Conservation (phyloP, 1,284 basidiomycete species). For the Microbotryomycetes sp. region DNA sequence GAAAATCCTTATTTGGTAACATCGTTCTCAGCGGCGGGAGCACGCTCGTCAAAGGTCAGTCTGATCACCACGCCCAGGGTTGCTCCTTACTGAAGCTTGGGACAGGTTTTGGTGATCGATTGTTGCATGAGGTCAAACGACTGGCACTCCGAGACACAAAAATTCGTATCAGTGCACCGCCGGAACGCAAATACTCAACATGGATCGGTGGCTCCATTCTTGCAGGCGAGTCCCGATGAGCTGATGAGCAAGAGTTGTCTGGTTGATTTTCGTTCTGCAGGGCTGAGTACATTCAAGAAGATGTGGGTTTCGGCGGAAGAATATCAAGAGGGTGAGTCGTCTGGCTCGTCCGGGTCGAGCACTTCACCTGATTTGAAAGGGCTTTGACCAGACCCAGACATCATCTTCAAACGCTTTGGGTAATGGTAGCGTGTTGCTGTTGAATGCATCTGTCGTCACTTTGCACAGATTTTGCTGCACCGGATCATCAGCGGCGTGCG, state of each 20-base stretch:
- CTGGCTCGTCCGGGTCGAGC: neutral
- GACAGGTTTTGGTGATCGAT: constrained; percentile 89
- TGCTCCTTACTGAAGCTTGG: no score
- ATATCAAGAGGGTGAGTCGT: constrained; percentile 70
- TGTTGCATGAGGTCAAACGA: constrained; percentile 93
- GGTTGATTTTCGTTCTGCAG: constrained; percentile 52
- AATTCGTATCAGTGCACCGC: constrained; percentile 98
- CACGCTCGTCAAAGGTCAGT: constrained; percentile 78
- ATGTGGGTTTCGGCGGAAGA: constrained; percentile 94
- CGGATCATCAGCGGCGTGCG: neutral
- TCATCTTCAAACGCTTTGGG: constrained; percentile 26
- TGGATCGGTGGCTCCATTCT: constrained; percentile 80
- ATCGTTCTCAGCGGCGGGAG: constrained; percentile 96
- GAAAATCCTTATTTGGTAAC: constrained; percentile 92
- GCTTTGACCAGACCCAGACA: constrained; percentile 23
- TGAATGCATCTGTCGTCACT: neutral
- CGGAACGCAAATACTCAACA: constrained; percentile 99
- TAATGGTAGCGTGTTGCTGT: neutral
- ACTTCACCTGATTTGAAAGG: neutral
- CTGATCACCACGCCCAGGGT: neutral
- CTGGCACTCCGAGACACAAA: constrained; percentile 94
- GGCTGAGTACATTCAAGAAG: constrained; percentile 96
- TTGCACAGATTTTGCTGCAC: constrained; percentile 4
- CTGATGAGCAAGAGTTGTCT: neutral
- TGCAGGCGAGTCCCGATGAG: constrained; percentile 1